These are phyloP conservation scores for Cercophora newfieldiana DNA, from an alignment of 495 filamentous ascomycete genomes.

Conservation along the genomic window DNA sequence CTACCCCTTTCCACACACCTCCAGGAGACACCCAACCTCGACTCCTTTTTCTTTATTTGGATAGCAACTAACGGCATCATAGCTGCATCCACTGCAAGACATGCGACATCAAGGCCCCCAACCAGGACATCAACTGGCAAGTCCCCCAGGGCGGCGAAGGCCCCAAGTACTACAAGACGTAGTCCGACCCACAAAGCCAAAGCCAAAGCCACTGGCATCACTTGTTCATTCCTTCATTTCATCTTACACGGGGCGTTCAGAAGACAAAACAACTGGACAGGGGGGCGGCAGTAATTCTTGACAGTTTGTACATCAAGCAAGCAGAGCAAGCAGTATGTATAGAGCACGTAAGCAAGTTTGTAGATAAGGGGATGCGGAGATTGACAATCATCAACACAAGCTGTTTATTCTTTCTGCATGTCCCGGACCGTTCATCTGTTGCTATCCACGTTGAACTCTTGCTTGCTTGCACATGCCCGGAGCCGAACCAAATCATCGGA, in stretches of 20 bases:
- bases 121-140: constrained; percentile 96
- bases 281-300: background rate
- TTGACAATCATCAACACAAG: background rate
- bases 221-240: background rate
- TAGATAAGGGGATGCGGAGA: background rate
- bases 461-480: background rate
- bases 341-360: background rate
- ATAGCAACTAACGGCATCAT: background rate
- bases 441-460: background rate
- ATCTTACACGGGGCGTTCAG: background rate
- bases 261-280: constrained; percentile 3
- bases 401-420: no score
- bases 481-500: background rate
- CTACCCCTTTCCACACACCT: background rate
- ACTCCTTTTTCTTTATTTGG: no score
- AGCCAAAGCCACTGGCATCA: constrained; percentile 37
- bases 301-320: background rate
- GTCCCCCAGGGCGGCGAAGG: constrained; percentile 95
- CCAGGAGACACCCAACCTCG: no score
- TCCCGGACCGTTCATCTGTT: background rate
- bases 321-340: background rate
- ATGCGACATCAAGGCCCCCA: constrained; percentile 96
- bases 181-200: background rate
- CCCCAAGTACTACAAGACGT: constrained; percentile 92
- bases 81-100: constrained; percentile 99